Percentiles rank a stretch among this genome's conserved stretches.
These are phyloP conservation scores for Carpinus fangiana DNA, from an alignment of 306 rosid genomes.

Conservation along the genomic window DNA sequence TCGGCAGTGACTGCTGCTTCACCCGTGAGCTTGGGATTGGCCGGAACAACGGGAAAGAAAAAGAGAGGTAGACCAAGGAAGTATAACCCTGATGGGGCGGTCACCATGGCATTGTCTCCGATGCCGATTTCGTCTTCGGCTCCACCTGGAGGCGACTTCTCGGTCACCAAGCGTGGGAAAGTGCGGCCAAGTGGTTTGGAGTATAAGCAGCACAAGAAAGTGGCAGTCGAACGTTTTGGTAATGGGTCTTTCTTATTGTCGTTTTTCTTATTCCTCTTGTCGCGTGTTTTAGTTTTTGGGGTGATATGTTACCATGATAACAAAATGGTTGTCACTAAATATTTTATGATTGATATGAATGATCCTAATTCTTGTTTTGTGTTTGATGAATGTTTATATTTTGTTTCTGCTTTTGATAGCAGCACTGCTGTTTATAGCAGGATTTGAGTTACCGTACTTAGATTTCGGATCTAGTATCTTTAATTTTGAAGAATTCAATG, in stretches of 20 bases:
- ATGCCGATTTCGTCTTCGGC: constrained; percentile 67
- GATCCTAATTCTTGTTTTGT: constrained; percentile 7
- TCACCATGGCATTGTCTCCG: constrained; percentile 73
- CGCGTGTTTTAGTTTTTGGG: constrained; percentile 3
- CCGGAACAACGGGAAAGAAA: constrained; percentile 54
- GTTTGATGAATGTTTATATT: constrained; percentile 5
- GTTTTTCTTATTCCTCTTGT: constrained; percentile 10
- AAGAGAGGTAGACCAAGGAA: constrained; percentile 92
- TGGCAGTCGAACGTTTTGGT: constrained; percentile 59
- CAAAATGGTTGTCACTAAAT: constrained; percentile 12
- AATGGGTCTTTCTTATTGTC: constrained; percentile 23
- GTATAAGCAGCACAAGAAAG: constrained; percentile 57
- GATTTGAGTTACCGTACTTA: constrained; percentile 7
- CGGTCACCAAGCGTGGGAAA: constrained; percentile 59
- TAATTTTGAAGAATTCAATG: background rate
- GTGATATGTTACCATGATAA: constrained; percentile 1
- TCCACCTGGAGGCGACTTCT: constrained; percentile 43
- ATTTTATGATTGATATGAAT: constrained; percentile 11
- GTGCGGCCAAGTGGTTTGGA: constrained; percentile 47
- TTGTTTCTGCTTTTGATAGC: constrained; percentile 21
- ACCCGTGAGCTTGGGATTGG: constrained; percentile 53
- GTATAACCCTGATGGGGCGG: constrained; percentile 79
- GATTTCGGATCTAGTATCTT: constrained; percentile 8
- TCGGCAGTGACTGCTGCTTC: constrained; percentile 30
- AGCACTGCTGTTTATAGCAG: constrained; percentile 20